Evolutionary conservation across 768 basidiomycete species (phyloP).

Genomic region (Calocybe cyanea): DNA sequence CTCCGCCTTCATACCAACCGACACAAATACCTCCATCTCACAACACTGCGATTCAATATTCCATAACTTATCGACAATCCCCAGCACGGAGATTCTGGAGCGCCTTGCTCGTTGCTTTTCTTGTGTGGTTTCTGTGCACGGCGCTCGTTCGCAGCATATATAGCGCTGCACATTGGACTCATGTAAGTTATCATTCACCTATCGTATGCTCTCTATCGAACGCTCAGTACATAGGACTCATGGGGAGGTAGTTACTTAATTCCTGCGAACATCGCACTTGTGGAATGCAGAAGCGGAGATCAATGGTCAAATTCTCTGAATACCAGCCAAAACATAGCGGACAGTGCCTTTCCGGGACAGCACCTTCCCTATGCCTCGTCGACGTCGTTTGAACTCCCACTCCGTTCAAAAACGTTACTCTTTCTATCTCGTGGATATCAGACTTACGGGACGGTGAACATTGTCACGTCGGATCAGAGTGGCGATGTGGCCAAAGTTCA

Average conservation of each 20-base stretch:
- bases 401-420: conserved; percentile 23
- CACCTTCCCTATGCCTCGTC: conserved; percentile 14
- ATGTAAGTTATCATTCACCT: conserved; percentile 4
- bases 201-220: neutral
- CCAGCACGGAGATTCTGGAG: conserved; percentile 19
- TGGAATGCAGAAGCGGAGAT: conserved; percentile 4
- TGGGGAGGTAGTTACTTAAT: conserved; percentile 14
- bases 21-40: neutral
- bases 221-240: conserved; percentile 1
- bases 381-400: conserved; percentile 17
- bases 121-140: conserved; percentile 19
- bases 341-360: neutral
- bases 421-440: conserved; percentile 24
- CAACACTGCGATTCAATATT: conserved; percentile 2
- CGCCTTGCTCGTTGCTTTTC: conserved; percentile 17
- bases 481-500: conserved; percentile 23
- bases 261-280: conserved; percentile 13
- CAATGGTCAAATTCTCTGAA: conserved; percentile 9
- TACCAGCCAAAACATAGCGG: neutral
- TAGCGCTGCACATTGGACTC: conserved; percentile 6
- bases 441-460: conserved; percentile 22
- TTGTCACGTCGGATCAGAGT: conserved; percentile 20
- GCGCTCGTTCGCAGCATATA: conserved; percentile 16
- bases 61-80: conserved; percentile 10
- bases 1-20: conserved; percentile 13